Conservation (phyloP, 208 protist genomes). For the Tritrichomonas musculus region DNA sequence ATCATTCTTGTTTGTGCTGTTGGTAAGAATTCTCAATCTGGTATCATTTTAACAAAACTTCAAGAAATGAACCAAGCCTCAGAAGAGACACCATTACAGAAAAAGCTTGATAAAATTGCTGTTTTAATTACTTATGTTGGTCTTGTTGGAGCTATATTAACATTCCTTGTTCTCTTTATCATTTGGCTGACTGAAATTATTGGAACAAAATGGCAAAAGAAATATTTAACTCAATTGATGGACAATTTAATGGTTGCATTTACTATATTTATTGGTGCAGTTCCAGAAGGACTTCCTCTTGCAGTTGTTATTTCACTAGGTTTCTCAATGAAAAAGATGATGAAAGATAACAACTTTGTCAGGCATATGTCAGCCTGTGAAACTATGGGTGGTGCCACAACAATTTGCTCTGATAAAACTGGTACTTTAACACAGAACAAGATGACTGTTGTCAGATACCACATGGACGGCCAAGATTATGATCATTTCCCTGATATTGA, state of each 20-base stretch:
- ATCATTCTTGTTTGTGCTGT: conserved; percentile 32
- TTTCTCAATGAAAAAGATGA: conserved; percentile 35
- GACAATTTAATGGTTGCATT: conserved; percentile 12
- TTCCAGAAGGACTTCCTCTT: conserved; percentile 68
- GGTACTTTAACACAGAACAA: conserved; percentile 56
- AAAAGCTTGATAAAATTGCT: conserved; percentile 29
- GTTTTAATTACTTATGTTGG: not conserved
- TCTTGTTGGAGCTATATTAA: not conserved
- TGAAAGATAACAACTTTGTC: conserved; percentile 40
- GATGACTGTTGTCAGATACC: conserved; percentile 49
- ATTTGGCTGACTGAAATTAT: not conserved
- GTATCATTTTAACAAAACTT: conserved; percentile 24
- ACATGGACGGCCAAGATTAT: not conserved
- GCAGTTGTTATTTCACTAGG: conserved; percentile 62
- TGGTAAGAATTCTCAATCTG: conserved; percentile 35
- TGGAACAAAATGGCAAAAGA: not conserved
- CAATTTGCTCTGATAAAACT: conserved; percentile 59
- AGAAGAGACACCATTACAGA: conserved; percentile 39
- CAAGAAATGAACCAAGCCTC: not conserved
- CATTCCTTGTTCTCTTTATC: not conserved
- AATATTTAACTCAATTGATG: not conserved
- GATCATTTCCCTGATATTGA: not conserved
- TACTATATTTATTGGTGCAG: conserved; percentile 38
- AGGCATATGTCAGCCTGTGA: conserved; percentile 42
- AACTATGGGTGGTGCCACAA: conserved; percentile 52